phyloP scores from a whole-genome alignment of 176 grass and related monocot genomes.

The Avena eriantha region DNA sequence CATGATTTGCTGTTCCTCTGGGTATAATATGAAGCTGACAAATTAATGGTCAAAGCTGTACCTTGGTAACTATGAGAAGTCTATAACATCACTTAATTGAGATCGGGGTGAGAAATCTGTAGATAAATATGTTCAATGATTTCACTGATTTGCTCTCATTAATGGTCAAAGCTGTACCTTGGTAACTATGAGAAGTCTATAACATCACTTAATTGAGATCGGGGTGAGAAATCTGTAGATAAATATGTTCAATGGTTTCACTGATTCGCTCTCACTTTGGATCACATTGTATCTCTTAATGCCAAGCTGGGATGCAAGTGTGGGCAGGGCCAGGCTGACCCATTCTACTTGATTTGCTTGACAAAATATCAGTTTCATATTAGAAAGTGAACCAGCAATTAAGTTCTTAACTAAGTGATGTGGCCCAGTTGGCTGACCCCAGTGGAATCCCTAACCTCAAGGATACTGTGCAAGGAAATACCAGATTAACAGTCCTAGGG shows the following conservation, averaged over 20 bases:
- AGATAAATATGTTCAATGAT: neutral
- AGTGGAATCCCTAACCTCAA: neutral
- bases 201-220: neutral
- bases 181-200: slow-evolving; percentile 9
- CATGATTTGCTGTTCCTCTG: neutral
- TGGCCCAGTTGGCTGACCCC: neutral
- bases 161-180: neutral
- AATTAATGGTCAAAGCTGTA: neutral
- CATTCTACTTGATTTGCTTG: neutral
- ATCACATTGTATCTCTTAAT: neutral
- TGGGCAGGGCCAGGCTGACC: neutral
- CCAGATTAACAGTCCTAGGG: neutral
- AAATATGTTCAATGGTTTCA: neutral
- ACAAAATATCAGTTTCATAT: neutral
- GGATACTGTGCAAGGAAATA: neutral
- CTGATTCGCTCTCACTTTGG: neutral
- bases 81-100: neutral
- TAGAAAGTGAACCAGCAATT: neutral
- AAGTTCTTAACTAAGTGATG: neutral
- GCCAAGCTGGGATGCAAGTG: neutral
- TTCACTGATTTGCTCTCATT: neutral
- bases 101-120: neutral
- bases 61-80: slow-evolving; percentile 11
- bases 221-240: neutral
- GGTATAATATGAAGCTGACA: neutral